Conservation (phyloP, 441 rosid genomes). For the Kokia cookei region DNA sequence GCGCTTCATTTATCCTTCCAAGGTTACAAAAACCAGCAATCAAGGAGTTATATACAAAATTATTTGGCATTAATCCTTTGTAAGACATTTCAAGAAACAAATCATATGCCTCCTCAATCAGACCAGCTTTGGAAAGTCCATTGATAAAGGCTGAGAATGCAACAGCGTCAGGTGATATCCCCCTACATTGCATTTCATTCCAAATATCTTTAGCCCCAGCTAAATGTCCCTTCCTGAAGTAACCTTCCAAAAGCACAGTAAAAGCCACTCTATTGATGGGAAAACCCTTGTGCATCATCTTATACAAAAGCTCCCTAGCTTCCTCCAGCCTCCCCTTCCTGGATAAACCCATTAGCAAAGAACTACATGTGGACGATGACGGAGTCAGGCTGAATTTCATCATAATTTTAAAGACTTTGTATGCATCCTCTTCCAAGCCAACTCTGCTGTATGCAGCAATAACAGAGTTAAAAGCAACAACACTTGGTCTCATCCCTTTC, state of each 20-base stretch:
- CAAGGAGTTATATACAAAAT: slow-evolving; percentile 54
- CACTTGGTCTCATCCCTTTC: slow-evolving; percentile 48
- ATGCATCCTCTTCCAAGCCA: slow-evolving; percentile 43
- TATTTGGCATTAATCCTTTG: slow-evolving; percentile 57
- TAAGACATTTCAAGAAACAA: slow-evolving; percentile 46
- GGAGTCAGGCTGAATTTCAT: slow-evolving; percentile 38
- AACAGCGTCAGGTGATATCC: slow-evolving; percentile 52
- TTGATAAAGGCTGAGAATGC: slow-evolving; percentile 62
- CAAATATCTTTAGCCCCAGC: slow-evolving; percentile 52
- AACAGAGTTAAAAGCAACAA: slow-evolving; percentile 57
- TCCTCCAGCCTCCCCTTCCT: slow-evolving; percentile 46
- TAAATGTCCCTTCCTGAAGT: slow-evolving; percentile 41
- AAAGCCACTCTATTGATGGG: slow-evolving; percentile 46
- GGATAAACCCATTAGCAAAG: slow-evolving; percentile 56
- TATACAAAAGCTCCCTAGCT: slow-evolving; percentile 42
- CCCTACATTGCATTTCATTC: slow-evolving; percentile 51
- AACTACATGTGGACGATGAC: slow-evolving; percentile 58
- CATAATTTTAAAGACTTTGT: slow-evolving; percentile 44
- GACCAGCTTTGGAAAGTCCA: slow-evolving; percentile 58
- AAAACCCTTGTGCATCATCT: slow-evolving; percentile 43
- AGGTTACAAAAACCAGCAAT: slow-evolving; percentile 51
- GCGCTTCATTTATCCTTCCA: slow-evolving; percentile 48
- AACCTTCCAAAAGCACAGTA: slow-evolving; percentile 63
- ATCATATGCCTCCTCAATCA: slow-evolving; percentile 51
- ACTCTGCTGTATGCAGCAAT: slow-evolving; percentile 57